Base-by-base conservation (phyloP, 139 green algal species). In the Gonium pectorale region DNA sequence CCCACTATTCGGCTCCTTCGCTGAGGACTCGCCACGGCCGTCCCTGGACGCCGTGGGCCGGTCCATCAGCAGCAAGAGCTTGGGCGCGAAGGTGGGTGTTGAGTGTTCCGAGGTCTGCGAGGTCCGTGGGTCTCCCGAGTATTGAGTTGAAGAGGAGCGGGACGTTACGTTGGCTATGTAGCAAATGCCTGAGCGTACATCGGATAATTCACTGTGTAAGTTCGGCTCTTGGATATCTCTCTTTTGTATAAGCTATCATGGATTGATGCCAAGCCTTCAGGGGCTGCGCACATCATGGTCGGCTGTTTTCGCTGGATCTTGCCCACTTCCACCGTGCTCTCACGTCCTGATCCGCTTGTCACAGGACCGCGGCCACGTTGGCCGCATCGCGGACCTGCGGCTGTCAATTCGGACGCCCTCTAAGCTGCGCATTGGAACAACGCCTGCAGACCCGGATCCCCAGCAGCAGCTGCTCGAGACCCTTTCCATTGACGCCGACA, bases 361-460 rank as follows among this genome's bases (percentile, higher is more conserved):
- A n/a, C n/a, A 71, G 37, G 33, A 17, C 3, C 35, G 5, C 35
- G 35, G 37, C 35, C 33, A 35, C 15, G 4, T 17, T n/a, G 67
- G 67, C 3, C 67, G 67, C 52, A 84, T 84, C 35, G 78, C 63
- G 7, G 78, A 74, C 44, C n/a, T 40, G 33, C 62, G 60, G 51
- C 27, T 41, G 1, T 17, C 54, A 19, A 52, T 43, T 35, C 81
- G 86, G 63, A 81, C 67, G 15, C 88, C 88, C 26, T 91, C 88
- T 38, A 91, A 91, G 75, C 80, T 91, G 44, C 80, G 88, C 60
- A 89, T 89, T 29, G 85, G 73, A 17, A 86, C 44, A n/a, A 86
- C 54, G 15, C 62, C 80, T 9, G 26, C 71, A 0, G 72, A 80
- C 35, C 27, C 54, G 13, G 79, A 80, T 27, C 15, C 64, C 9